A percentile compares a stretch with the other conserved stretches of the same genome.
phyloP scores from a whole-genome alignment of 805 yeast genomes.

The Candida orba region DNA sequence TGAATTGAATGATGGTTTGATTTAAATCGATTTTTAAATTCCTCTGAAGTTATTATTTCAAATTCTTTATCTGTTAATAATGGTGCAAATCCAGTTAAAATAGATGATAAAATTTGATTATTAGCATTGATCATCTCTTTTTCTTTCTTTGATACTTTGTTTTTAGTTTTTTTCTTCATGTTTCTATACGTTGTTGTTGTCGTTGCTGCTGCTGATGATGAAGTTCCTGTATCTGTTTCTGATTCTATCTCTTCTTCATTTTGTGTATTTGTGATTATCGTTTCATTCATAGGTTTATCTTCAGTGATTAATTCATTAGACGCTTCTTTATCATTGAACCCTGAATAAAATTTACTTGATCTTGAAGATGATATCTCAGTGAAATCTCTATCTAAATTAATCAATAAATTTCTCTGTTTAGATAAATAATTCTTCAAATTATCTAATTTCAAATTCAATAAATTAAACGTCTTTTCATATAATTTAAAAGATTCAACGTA shows the following conservation, averaged over 20 bases:
- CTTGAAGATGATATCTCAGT: constrained; percentile 24
- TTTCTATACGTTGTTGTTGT: neutral
- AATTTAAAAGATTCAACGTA: constrained; percentile 21
- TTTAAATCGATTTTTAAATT: constrained; percentile 10
- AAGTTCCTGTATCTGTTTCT: constrained; percentile 16
- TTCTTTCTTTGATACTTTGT: neutral
- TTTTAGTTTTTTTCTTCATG: neutral
- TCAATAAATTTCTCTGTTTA: constrained; percentile 24
- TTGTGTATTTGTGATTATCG: neutral
- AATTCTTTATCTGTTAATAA: constrained; percentile 29
- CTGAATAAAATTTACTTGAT: constrained; percentile 26
- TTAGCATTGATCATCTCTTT: constrained; percentile 2
- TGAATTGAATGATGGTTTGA: too few relatives aligned
- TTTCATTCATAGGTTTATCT: neutral
- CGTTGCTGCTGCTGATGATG: constrained; percentile 1
- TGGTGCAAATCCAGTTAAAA: constrained; percentile 27
- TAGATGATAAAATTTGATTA: constrained; percentile 7
- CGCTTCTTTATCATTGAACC: constrained; percentile 10
- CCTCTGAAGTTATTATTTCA: constrained; percentile 22
- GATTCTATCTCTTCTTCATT: constrained; percentile 7
- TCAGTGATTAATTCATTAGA: neutral
- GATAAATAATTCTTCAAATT: constrained; percentile 27
- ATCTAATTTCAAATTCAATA: constrained; percentile 23
- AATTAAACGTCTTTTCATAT: constrained; percentile 22
- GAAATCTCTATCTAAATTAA: constrained; percentile 20